A percentile compares a stretch with the other conserved stretches of the same genome.
These are phyloP conservation scores for Actinomortierella wolfii DNA, from an alignment of 371 early-diverging fungal species.

Conservation along the genomic window DNA sequence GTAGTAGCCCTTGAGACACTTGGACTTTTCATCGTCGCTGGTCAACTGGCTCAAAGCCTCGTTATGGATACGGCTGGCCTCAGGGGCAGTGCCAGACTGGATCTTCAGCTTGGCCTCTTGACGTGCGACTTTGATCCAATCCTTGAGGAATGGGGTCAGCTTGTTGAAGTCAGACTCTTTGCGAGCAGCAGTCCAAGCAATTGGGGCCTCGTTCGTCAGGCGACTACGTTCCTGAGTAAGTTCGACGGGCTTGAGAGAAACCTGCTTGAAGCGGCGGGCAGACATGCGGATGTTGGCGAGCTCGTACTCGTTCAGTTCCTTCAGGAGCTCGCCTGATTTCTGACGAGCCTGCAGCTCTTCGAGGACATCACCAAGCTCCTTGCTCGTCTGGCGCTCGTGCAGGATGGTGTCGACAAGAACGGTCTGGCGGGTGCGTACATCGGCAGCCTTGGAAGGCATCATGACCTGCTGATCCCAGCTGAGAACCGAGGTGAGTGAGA, in stretches of 20 bases:
- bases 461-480: conserved; percentile 50
- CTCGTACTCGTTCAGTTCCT: conserved; percentile 28
- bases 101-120: conserved; percentile 29
- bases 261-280: conserved; percentile 19
- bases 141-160: conserved; percentile 44
- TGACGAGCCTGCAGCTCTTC: conserved; percentile 27
- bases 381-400: conserved; percentile 35
- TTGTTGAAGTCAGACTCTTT: conserved; percentile 34
- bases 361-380: conserved; percentile 34
- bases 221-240: conserved; percentile 33
- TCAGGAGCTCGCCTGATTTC: conserved; percentile 9
- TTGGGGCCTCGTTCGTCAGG: conserved; percentile 16
- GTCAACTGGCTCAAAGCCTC: conserved; percentile 28
- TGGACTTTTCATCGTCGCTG: conserved; percentile 20
- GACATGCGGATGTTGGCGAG: conserved; percentile 46
- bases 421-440: conserved; percentile 21
- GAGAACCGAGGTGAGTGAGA: no score
- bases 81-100: conserved; percentile 25
- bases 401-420: no score
- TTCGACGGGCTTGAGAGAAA: conserved; percentile 16
- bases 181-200: conserved; percentile 42
- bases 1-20: conserved; percentile 43
- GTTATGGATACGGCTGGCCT: conserved; percentile 36
- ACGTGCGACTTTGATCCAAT: conserved; percentile 31
- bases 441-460: conserved; percentile 45